Conservation (phyloP, 345 rosid genomes). For the Salix brachista region DNA sequence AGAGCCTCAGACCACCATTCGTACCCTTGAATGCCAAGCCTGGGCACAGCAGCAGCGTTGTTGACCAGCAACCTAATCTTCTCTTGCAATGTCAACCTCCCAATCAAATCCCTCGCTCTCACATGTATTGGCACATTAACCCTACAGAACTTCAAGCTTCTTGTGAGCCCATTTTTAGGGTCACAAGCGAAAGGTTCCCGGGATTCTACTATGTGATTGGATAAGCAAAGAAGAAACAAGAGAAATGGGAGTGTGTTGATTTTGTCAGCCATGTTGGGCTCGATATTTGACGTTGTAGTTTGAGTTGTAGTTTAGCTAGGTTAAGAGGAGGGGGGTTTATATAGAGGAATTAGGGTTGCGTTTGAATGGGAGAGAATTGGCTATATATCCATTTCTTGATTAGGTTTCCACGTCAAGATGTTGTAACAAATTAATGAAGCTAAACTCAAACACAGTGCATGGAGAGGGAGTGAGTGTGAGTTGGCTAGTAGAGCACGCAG, state of each 20-base stretch:
- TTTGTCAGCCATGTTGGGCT: constrained; percentile 3
- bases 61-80: constrained; percentile 27
- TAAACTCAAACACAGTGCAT: background rate
- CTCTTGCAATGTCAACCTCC: constrained; percentile 29
- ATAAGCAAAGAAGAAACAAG: constrained; percentile 1
- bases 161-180: constrained; percentile 13
- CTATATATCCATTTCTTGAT: constrained; percentile 2
- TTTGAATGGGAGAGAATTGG: background rate
- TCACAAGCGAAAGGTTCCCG: constrained; percentile 31
- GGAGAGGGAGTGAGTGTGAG: background rate
- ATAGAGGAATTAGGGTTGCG: constrained; percentile 9
- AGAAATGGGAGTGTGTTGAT: background rate
- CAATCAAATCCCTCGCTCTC: constrained; percentile 24
- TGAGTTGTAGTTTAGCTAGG: background rate
- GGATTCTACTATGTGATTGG: background rate
- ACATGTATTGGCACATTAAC: constrained; percentile 17
- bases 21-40: constrained; percentile 32
- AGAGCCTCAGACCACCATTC: constrained; percentile 43
- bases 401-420: constrained; percentile 22
- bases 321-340: background rate
- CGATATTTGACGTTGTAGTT: background rate
- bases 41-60: constrained; percentile 26
- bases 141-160: constrained; percentile 19
- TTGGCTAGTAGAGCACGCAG: constrained; percentile 11
- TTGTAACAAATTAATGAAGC: background rate